Evolutionary conservation across 148 eudicot genomes (phyloP), one percentile per base, ranked within the genome.

Genomic region (Simmondsia chinensis): DNA sequence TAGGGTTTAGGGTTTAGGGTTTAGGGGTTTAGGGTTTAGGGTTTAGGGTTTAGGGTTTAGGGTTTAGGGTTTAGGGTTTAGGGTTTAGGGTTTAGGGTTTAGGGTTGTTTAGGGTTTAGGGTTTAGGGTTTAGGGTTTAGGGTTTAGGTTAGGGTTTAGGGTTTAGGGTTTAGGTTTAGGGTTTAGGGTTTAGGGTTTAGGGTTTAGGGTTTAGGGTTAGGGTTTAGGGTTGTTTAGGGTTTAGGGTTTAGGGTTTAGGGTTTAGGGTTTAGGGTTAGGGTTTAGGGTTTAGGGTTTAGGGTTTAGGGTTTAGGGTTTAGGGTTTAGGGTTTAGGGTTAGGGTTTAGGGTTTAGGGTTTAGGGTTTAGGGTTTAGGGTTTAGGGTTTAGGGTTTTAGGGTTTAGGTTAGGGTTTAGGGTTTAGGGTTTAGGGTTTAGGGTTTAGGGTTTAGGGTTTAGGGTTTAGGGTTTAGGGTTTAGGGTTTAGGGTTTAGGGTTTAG

Each of bases 401-500:
- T n/a, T n/a, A n/a, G n/a, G n/a, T n/a, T n/a, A n/a, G n/a, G n/a
- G n/a, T n/a, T n/a, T 20, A 9, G 38, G 52, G 52, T 31, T 48
- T 20, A 9, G 38, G 52, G 48, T 31, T 48, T 31, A 0, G 38
- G 52, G 38, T 31, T 48, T 6, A 14, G 21, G 45, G 29, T 43
- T 54, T 31, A 16, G 46, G 57, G 57, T 39, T 52, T 28, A 52
- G 46, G 43, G 43, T 52, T 52, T 20, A 30, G 48, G 58, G 58
- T 40, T 53, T 40, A 27, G 58, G 58, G 58, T 53, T 57, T 39
- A 39, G 53, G 63, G 52, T 48, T 57, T 39, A 39, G 63, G 52
- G 43, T 56, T 57, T 29, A 14, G 63, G 63, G 53, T 47, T 57
- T 18, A 20, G 63, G n/a, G n/a, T n/a, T n/a, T n/a, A n/a, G n/a